These are phyloP conservation scores for Gnomoniopsis sp. DNA, from an alignment of 2,329 filamentous ascomycete genomes.

Conservation along the genomic window DNA sequence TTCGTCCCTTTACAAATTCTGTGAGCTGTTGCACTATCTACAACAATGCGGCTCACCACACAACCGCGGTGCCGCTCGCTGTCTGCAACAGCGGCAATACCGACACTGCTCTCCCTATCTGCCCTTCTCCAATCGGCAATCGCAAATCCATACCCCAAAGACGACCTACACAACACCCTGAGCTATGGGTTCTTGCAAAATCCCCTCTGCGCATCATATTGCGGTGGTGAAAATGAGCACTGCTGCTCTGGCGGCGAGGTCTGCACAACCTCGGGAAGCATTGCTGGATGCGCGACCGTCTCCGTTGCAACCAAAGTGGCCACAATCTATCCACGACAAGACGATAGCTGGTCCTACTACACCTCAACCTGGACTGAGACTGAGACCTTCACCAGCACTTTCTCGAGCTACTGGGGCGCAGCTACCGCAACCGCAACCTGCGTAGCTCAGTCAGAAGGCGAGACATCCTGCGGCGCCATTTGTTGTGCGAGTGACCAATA, in stretches of 20 bases:
- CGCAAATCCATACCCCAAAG: constrained; percentile 49
- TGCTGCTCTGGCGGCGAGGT: constrained; percentile 49
- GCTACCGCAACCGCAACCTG: constrained; percentile 44
- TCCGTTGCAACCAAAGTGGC: not conserved
- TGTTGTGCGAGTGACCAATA: constrained; percentile 71
- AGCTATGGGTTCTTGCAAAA: constrained; percentile 50
- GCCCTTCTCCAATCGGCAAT: constrained; percentile 36
- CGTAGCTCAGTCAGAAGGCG: constrained; percentile 43
- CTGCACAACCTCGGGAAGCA: constrained; percentile 49
- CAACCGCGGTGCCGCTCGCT: constrained; percentile 4
- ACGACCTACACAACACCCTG: constrained; percentile 40
- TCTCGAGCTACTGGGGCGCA: constrained; percentile 45
- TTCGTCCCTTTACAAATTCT: not conserved
- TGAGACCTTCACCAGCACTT: constrained; percentile 56
- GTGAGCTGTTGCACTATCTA: not conserved
- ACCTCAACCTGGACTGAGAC: constrained; percentile 53
- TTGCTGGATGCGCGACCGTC: constrained; percentile 46
- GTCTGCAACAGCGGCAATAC: constrained; percentile 1
- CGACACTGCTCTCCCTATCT: constrained; percentile 26
- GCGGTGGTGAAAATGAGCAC: constrained; percentile 52
- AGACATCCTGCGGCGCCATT: constrained; percentile 63
- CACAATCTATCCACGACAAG: constrained; percentile 5
- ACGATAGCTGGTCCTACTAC: constrained; percentile 29
- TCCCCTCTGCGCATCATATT: constrained; percentile 49
- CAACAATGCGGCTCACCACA: constrained; percentile 10